These are phyloP conservation scores for Colletotrichum sp. DNA, from an alignment of 2,329 filamentous ascomycete genomes.

Conservation along the genomic window DNA sequence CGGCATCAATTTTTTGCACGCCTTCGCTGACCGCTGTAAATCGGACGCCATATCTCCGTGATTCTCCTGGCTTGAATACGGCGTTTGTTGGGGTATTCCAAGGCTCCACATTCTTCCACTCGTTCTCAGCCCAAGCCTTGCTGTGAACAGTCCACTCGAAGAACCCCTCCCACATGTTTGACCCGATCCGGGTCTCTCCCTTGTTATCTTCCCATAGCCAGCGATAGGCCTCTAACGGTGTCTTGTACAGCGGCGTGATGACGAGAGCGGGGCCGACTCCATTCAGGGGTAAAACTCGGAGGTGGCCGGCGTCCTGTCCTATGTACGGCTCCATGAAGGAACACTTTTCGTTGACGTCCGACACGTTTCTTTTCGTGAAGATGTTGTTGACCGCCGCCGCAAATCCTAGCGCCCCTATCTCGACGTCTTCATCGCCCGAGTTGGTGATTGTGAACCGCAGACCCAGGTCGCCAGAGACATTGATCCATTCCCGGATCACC, in stretches of 20 bases:
- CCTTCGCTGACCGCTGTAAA: slow-evolving; percentile 51
- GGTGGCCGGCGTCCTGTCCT: slow-evolving; percentile 61
- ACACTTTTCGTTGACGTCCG: slow-evolving; percentile 54
- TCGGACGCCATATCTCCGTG: slow-evolving; percentile 52
- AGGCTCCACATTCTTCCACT: slow-evolving; percentile 52
- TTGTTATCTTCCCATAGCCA: slow-evolving; percentile 51
- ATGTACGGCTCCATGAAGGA: slow-evolving; percentile 64
- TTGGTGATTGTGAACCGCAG: slow-evolving; percentile 58
- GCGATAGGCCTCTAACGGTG: slow-evolving; percentile 57
- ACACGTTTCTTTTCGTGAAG: slow-evolving; percentile 54
- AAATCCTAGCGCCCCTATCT: slow-evolving; percentile 62
- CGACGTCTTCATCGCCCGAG: slow-evolving; percentile 39
- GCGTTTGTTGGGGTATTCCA: slow-evolving; percentile 65
- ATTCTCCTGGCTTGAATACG: slow-evolving; percentile 53
- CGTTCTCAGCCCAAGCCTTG: slow-evolving; percentile 58
- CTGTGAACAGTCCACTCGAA: slow-evolving; percentile 64
- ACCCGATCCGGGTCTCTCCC: slow-evolving; percentile 47
- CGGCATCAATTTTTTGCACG: slow-evolving; percentile 51
- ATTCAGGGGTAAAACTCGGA: slow-evolving; percentile 53
- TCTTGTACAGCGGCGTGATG: slow-evolving; percentile 54
- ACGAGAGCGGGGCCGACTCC: slow-evolving; percentile 59
- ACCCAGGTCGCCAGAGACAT: slow-evolving; percentile 51
- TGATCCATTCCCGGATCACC: slow-evolving; percentile 58
- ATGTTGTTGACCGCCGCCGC: slow-evolving; percentile 68
- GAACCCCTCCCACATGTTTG: slow-evolving; percentile 63